Percentiles rank a stretch among this genome's conserved stretches.
These are phyloP conservation scores for Diaporthe sp. DNA, from an alignment of 2,329 filamentous ascomycete genomes.

Conservation along the genomic window DNA sequence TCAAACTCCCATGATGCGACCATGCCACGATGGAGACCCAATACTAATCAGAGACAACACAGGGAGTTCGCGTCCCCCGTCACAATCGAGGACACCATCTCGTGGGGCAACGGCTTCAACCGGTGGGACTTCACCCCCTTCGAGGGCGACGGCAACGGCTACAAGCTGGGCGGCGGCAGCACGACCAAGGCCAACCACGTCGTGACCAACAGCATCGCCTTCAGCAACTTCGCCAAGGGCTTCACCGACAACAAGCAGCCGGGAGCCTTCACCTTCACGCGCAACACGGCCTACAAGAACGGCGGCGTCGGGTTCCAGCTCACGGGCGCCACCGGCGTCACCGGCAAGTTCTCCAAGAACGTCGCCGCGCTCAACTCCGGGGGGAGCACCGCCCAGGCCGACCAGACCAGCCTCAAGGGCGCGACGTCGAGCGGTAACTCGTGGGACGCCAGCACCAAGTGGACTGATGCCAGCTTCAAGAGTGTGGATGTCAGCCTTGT, in stretches of 20 bases:
- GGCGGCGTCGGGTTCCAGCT: constrained; percentile 57
- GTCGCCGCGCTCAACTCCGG: constrained; percentile 53
- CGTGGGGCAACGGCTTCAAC: constrained; percentile 63
- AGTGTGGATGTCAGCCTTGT: constrained; percentile 53
- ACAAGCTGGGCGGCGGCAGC: constrained; percentile 60
- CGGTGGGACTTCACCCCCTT: constrained; percentile 59
- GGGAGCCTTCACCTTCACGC: constrained; percentile 55
- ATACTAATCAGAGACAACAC: background rate
- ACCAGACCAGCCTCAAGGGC: constrained; percentile 47
- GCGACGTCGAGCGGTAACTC: constrained; percentile 55
- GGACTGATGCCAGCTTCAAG: constrained; percentile 56
- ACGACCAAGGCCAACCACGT: constrained; percentile 58
- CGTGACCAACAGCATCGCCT: constrained; percentile 60
- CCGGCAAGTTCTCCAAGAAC: constrained; percentile 53
- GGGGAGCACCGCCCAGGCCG: constrained; percentile 41
- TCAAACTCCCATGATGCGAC: too few species aligned
- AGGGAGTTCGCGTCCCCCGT: constrained; percentile 56
- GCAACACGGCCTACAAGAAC: constrained; percentile 64
- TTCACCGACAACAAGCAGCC: constrained; percentile 63
- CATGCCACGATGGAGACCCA: too few species aligned
- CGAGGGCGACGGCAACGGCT: constrained; percentile 62
- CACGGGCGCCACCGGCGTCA: constrained; percentile 48
- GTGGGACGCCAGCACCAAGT: constrained; percentile 56
- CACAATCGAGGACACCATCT: constrained; percentile 59
- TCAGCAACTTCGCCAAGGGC: constrained; percentile 58